These are phyloP conservation scores for Delphinella strobiligena DNA, from an alignment of 2,329 filamentous ascomycete genomes.

Conservation along the genomic window DNA sequence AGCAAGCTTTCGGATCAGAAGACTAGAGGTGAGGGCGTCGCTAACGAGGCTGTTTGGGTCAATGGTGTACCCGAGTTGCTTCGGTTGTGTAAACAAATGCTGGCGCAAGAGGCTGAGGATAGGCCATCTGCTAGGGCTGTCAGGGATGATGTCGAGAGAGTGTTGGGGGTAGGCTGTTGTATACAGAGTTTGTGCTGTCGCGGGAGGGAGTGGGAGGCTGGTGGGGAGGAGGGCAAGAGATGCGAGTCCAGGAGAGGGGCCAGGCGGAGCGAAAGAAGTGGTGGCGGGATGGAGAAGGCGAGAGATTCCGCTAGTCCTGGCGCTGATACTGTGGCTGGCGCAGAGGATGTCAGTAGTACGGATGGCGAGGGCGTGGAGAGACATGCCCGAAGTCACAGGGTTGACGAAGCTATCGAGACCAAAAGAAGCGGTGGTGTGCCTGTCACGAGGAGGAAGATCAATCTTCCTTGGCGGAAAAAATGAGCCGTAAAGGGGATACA, in stretches of 20 bases:
- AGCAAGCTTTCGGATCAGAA: not conserved
- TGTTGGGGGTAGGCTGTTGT: conserved; percentile 17
- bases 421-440: not conserved
- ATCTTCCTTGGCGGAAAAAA: not conserved
- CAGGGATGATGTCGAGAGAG: conserved; percentile 23
- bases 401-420: not conserved
- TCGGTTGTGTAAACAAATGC: conserved; percentile 29
- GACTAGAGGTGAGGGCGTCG: not conserved
- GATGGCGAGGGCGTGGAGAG: too few species aligned
- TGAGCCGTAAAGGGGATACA: too few species aligned
- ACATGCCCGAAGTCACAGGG: not conserved
- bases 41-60: conserved; percentile 18
- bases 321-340: too few species aligned
- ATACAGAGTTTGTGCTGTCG: conserved; percentile 16
- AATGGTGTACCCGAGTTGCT: conserved; percentile 29
- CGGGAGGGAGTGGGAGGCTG: conserved; percentile 14
- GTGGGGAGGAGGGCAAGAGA: not conserved
- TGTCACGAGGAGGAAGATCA: not conserved
- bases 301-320: not conserved
- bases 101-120: conserved; percentile 26
- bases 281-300: not conserved
- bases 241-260: not conserved
- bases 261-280: not conserved
- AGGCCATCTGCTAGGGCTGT: conserved; percentile 31
- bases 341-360: too few species aligned